Evolutionary conservation across 129 eudicot species (phyloP).

Genomic region (Tanacetum coccineum): DNA sequence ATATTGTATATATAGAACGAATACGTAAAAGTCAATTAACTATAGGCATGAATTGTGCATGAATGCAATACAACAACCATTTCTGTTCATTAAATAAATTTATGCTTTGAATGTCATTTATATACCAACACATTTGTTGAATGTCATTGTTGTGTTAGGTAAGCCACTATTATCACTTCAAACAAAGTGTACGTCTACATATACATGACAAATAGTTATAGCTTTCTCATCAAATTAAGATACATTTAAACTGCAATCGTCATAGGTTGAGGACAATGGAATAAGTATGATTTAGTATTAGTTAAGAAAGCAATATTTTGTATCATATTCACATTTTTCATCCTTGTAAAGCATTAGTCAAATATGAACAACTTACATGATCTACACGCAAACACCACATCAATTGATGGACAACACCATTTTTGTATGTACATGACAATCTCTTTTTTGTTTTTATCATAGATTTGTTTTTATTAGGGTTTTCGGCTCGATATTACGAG

Average conservation of each 20-base stretch:
- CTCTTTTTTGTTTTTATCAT: too few relatives aligned
- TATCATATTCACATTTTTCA: too few relatives aligned
- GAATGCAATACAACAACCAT: slow-evolving; percentile 1
- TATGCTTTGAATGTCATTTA: slow-evolving; percentile 1
- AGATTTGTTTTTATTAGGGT: too few relatives aligned
- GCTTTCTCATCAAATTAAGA: not conserved
- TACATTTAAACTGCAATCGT: not conserved
- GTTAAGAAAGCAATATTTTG: too few relatives aligned
- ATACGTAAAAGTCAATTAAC: not conserved
- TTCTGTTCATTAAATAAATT: not conserved
- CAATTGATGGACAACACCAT: too few relatives aligned
- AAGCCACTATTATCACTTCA: not conserved
- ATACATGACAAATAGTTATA: not conserved
- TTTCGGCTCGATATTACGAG: too few relatives aligned
- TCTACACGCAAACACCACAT: not conserved
- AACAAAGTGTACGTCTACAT: not conserved
- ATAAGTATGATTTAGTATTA: too few relatives aligned
- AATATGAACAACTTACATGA: not conserved
- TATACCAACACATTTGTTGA: slow-evolving; percentile 2
- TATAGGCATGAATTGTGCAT: slow-evolving; percentile 9
- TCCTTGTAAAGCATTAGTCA: not conserved
- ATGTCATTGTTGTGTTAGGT: not conserved
- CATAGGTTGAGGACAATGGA: too few relatives aligned
- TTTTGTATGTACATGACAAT: too few relatives aligned
- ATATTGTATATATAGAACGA: too few relatives aligned